Conservation (phyloP, 257 asterid species). For the Coffea canephora region DNA sequence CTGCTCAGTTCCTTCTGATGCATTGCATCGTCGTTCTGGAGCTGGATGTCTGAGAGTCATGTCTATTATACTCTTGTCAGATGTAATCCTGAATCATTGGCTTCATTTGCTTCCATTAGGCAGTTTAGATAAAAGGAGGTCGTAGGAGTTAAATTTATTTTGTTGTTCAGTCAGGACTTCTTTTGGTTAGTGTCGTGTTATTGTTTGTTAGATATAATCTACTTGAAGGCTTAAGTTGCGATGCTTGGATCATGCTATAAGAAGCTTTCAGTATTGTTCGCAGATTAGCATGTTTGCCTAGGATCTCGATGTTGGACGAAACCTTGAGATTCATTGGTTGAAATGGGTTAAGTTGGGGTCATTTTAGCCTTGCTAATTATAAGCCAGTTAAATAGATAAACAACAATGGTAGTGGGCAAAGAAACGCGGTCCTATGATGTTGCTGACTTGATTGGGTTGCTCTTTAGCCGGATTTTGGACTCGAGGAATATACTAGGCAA, state of each 20-base stretch:
- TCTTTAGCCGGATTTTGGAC: no score
- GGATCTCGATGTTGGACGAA: background rate
- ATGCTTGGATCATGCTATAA: background rate
- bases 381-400: no score
- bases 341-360: no score
- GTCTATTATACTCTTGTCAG: background rate
- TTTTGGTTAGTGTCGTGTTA: background rate
- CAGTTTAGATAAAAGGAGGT: conserved; percentile 2
- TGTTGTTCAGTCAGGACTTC: background rate
- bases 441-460: no score
- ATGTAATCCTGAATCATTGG: background rate
- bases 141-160: background rate
- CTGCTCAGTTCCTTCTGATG: background rate
- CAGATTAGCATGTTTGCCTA: background rate
- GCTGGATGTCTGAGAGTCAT: background rate
- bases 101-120: conserved; percentile 9
- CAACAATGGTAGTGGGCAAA: no score
- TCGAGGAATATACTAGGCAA: no score
- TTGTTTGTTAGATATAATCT: background rate
- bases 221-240: background rate
- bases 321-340: no score
- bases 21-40: background rate
- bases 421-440: no score
- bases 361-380: no score
- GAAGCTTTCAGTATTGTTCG: background rate